These are phyloP conservation scores for Fraxinus quadrangulata DNA, from an alignment of 257 asterid species.

Conservation along the genomic window DNA sequence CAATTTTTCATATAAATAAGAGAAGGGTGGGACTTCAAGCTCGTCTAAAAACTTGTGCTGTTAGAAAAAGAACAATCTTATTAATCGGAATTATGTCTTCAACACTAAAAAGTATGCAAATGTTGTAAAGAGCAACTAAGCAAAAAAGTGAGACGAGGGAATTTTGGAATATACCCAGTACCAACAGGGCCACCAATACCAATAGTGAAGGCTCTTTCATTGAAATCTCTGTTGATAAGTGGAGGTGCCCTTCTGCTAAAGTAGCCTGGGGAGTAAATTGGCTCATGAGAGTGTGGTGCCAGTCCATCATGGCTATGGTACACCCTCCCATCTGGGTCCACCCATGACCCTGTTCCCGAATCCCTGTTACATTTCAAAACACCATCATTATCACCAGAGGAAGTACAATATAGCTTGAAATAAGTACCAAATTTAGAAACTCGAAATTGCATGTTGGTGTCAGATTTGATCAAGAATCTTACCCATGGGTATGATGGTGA, in stretches of 20 bases:
- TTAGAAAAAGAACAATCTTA: not conserved
- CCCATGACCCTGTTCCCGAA: slow-evolving; percentile 48
- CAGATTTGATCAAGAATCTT: slow-evolving; percentile 9
- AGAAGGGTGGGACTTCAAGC: not conserved
- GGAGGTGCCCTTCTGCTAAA: slow-evolving; percentile 93
- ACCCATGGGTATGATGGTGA: slow-evolving; percentile 45
- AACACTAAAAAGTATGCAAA: not conserved
- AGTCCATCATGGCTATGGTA: slow-evolving; percentile 98
- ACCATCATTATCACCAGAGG: not conserved
- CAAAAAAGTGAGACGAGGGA: not conserved
- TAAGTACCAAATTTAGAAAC: not conserved
- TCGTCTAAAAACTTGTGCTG: not conserved
- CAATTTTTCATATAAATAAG: not conserved
- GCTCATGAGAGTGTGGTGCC: slow-evolving; percentile 94
- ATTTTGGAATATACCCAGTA: slow-evolving; percentile 60
- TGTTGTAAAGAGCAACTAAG: not conserved
- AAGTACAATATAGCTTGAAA: not conserved
- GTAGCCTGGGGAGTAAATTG: slow-evolving; percentile 84
- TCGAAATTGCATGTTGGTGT: not conserved
- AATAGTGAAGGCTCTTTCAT: slow-evolving; percentile 87
- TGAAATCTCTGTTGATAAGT: slow-evolving; percentile 62
- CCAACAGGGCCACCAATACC: slow-evolving; percentile 99
- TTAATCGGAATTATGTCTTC: not conserved
- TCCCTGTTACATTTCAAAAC: slow-evolving; percentile 46
- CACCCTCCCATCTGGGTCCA: slow-evolving; percentile 76